Percentiles rank a stretch among this genome's conserved stretches.
Conservation (phyloP, 2,329 filamentous ascomycete genomes). For the Botryosphaeria dothidea region DNA sequence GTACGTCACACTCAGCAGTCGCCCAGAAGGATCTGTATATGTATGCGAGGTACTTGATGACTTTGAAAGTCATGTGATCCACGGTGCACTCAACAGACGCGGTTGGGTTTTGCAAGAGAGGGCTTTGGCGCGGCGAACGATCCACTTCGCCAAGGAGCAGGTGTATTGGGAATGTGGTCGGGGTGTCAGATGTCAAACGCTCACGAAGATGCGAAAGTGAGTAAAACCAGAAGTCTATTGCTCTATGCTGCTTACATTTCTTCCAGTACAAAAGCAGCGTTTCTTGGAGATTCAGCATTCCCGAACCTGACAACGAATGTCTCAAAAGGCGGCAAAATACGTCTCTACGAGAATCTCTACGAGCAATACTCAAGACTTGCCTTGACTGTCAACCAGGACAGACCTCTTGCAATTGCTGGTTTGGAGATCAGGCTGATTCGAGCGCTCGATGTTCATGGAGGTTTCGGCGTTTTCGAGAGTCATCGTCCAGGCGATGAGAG, state of each 20-base stretch:
- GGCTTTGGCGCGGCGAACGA: constrained; percentile 28
- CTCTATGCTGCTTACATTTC: not conserved
- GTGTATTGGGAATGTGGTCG: constrained; percentile 31
- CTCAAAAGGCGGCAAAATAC: not conserved
- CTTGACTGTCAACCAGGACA: constrained; percentile 23
- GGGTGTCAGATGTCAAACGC: constrained; percentile 25
- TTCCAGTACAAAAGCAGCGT: not conserved
- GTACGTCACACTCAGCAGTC: not conserved
- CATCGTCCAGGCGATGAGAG: not conserved
- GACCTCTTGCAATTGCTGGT: constrained; percentile 35
- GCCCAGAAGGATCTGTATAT: constrained; percentile 5
- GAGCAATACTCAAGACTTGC: not conserved
- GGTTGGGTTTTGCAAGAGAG: constrained; percentile 34
- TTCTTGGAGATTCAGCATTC: not conserved
- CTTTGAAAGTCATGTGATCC: constrained; percentile 26
- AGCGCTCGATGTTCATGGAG: constrained; percentile 27
- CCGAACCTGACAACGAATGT: not conserved
- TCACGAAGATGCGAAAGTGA: constrained; percentile 26
- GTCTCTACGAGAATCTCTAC: not conserved
- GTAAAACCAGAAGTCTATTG: constrained; percentile 20
- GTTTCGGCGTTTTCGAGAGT: constrained; percentile 35
- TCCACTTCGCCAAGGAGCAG: constrained; percentile 30
- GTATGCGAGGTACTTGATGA: constrained; percentile 27
- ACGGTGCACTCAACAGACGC: constrained; percentile 24
- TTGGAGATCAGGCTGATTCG: constrained; percentile 32